A percentile compares a stretch with the other conserved stretches of the same genome.
These are phyloP conservation scores for Iris macrosiphon DNA, from an alignment of 106 monocot species.

Conservation along the genomic window DNA sequence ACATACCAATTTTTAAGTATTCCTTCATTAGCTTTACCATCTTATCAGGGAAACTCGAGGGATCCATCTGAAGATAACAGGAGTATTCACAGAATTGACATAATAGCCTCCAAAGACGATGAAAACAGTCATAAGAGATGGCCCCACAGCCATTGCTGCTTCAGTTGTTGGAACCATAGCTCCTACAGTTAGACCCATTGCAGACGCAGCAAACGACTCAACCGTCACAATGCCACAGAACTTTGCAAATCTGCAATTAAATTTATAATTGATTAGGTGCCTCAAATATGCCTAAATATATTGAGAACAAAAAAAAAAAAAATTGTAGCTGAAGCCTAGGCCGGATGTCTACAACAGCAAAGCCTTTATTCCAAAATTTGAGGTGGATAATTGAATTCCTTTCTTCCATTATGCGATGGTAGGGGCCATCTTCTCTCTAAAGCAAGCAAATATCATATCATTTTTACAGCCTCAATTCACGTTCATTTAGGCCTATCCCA, in stretches of 20 bases:
- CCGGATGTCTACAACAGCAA: no score
- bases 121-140: constrained; percentile 97
- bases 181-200: constrained; percentile 96
- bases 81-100: constrained; percentile 92
- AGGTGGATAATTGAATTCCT: no score
- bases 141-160: constrained; percentile 98
- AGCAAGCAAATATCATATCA: no score
- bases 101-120: constrained; percentile 99
- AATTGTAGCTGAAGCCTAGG: no score
- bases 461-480: no score
- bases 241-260: constrained; percentile 58
- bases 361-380: no score
- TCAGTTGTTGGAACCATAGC: constrained; percentile 95
- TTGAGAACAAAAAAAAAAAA: background rate
- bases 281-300: no score
- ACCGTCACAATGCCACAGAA: constrained; percentile 87
- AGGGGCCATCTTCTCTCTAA: no score
- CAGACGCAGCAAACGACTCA: constrained; percentile 97
- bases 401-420: no score
- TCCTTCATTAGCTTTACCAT: no score
- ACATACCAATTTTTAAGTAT: no score
- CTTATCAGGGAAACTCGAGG: constrained; percentile 87
- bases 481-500: no score
- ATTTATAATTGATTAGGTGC: background rate
- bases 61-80: constrained; percentile 90